Evolutionary conservation across 345 rosid species (phyloP).

Genomic region (Cochlearia excelsa): DNA sequence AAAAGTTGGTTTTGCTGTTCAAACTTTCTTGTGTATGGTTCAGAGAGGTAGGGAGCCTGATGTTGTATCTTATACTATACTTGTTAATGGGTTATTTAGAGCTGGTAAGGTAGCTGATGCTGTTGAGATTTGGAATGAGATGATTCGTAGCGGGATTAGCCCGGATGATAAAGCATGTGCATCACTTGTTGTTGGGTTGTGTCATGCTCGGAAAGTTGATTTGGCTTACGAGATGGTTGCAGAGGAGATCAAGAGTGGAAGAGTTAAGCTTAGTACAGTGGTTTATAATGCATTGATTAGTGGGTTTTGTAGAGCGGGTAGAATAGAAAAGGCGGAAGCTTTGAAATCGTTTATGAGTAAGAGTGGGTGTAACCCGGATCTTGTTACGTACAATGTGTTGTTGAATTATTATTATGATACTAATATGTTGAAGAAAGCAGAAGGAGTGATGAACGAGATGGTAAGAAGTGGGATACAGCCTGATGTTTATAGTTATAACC

Average conservation of each 20-base stretch:
- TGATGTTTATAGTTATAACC: slow-evolving; percentile 81
- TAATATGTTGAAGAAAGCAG: slow-evolving; percentile 61
- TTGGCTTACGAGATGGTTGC: slow-evolving; percentile 80
- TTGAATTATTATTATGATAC: slow-evolving; percentile 68
- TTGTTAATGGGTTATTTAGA: slow-evolving; percentile 67
- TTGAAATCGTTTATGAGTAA: slow-evolving; percentile 68
- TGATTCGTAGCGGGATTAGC: slow-evolving; percentile 53
- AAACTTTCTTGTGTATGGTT: slow-evolving; percentile 55
- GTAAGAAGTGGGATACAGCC: slow-evolving; percentile 67
- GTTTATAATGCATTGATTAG: slow-evolving; percentile 73
- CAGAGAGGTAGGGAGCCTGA: slow-evolving; percentile 73
- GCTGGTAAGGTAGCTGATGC: slow-evolving; percentile 52
- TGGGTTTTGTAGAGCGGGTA: slow-evolving; percentile 72
- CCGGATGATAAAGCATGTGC: slow-evolving; percentile 66
- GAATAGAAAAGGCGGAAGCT: slow-evolving; percentile 72
- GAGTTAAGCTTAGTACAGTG: slow-evolving; percentile 52
- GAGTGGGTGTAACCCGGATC: slow-evolving; percentile 68
- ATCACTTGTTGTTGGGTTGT: slow-evolving; percentile 65
- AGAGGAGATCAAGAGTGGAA: slow-evolving; percentile 56
- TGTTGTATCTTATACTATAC: slow-evolving; percentile 77
- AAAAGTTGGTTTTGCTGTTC: slow-evolving; percentile 50
- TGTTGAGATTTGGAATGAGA: slow-evolving; percentile 57
- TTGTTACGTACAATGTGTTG: slow-evolving; percentile 72
- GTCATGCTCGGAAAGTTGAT: slow-evolving; percentile 70
- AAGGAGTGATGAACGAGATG: slow-evolving; percentile 60